phyloP scores from a whole-genome alignment of 352 stramenopile species.

The Pythium catenulatum region DNA sequence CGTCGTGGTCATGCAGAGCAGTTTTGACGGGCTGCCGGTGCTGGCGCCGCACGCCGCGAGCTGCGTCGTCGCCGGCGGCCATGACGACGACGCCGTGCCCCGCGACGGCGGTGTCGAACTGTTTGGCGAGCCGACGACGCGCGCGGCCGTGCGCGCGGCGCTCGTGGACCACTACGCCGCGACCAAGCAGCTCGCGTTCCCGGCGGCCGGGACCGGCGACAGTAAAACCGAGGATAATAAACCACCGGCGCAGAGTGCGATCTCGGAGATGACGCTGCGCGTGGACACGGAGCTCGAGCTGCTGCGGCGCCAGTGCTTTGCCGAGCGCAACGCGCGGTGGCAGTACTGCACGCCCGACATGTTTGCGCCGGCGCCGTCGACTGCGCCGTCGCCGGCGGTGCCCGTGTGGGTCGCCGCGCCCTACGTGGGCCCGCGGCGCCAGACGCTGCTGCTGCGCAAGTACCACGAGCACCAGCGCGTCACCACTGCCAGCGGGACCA shows the following conservation, averaged over 20 bases:
- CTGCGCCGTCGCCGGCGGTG: not conserved
- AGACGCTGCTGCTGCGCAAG: slow-evolving; percentile 67
- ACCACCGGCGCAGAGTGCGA: too few relatives aligned
- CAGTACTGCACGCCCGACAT: slow-evolving; percentile 72
- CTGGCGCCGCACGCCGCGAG: slow-evolving; percentile 39
- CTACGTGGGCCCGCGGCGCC: slow-evolving; percentile 65
- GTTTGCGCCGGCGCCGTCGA: too few relatives aligned
- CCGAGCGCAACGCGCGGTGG: slow-evolving; percentile 85
- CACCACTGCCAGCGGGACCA: too few relatives aligned
- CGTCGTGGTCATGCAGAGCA: slow-evolving; percentile 47
- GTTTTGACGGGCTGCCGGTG: slow-evolving; percentile 52
- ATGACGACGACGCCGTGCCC: not conserved
- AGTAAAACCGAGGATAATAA: not conserved
- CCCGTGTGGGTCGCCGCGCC: slow-evolving; percentile 69
- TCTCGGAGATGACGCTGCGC: slow-evolving; percentile 85
- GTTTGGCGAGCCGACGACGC: slow-evolving; percentile 38
- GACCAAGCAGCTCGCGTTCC: slow-evolving; percentile 63
- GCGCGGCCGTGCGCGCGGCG: slow-evolving; percentile 66
- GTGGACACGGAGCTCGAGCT: slow-evolving; percentile 89
- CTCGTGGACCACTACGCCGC: slow-evolving; percentile 69
- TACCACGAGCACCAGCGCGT: slow-evolving; percentile 57
- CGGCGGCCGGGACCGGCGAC: not conserved
- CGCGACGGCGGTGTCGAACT: slow-evolving; percentile 18
- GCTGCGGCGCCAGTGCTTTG: slow-evolving; percentile 84
- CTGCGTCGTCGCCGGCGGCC: slow-evolving; percentile 3